Percentiles rank a stretch among this genome's conserved stretches.
Conservation (phyloP, 495 filamentous ascomycete genomes). For the Achaetomiella virescens region DNA sequence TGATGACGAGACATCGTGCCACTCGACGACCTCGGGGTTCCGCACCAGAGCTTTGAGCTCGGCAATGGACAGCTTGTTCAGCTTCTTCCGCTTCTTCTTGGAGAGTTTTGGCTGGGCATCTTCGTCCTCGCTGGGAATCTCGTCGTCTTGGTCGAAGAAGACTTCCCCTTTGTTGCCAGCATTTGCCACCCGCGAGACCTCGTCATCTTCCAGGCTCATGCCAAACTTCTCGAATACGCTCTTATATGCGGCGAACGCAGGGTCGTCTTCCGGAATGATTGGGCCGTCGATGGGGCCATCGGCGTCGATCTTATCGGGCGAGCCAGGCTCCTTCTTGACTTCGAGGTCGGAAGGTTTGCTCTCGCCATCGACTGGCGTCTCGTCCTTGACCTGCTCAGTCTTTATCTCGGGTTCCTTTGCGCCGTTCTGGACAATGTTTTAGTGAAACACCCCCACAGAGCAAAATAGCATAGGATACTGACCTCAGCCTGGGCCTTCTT, state of each 20-base stretch:
- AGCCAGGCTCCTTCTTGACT: conserved; percentile 35
- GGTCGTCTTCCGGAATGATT: conserved; percentile 58
- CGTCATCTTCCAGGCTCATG: conserved; percentile 43
- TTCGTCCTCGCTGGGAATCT: conserved; percentile 83
- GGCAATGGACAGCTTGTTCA: conserved; percentile 87
- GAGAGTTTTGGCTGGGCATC: conserved; percentile 65
- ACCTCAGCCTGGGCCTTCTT: conserved; percentile 55
- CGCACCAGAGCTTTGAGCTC: conserved; percentile 87
- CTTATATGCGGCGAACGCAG: conserved; percentile 77
- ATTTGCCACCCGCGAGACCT: conserved; percentile 53
- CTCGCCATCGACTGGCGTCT: conserved; percentile 12
- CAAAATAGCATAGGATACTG: conserved; percentile 8
- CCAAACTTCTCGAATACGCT: conserved; percentile 70
- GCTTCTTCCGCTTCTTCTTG: conserved; percentile 87
- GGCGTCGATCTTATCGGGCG: conserved; percentile 33
- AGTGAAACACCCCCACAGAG: too few species aligned
- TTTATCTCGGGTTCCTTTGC: conserved; percentile 22
- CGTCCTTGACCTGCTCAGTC: conserved; percentile 30
- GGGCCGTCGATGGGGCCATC: conserved; percentile 44
- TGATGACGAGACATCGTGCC: conserved; percentile 90
- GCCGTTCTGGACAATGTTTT: conserved; percentile 20
- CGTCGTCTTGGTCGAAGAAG: conserved; percentile 79
- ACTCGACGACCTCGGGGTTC: conserved; percentile 92
- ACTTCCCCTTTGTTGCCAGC: conserved; percentile 81
- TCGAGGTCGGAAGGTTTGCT: conserved; percentile 27